Evolutionary conservation across 345 rosid genomes (phyloP).

Genomic region (Brassica juncea): DNA sequence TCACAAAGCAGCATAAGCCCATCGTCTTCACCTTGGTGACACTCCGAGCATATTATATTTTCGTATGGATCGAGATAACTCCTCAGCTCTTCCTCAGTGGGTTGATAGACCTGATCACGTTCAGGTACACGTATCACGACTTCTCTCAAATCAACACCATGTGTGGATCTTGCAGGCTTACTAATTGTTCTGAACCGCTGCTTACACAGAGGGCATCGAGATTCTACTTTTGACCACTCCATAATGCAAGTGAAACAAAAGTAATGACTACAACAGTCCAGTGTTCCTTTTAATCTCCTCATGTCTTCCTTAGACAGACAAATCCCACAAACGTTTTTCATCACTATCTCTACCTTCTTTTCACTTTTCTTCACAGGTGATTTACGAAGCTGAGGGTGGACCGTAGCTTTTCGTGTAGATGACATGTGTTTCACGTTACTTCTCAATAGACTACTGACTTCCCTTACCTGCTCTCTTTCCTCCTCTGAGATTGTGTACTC

Average conservation of each 20-base stretch:
- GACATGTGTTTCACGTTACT: constrained; percentile 54
- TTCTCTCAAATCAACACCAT: constrained; percentile 79
- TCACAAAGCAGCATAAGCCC: constrained; percentile 97
- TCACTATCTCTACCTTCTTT: constrained; percentile 73
- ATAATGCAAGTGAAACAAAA: constrained; percentile 95
- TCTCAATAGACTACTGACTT: constrained; percentile 59
- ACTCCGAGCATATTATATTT: constrained; percentile 85
- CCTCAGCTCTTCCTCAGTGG: constrained; percentile 97
- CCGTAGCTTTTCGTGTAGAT: constrained; percentile 45
- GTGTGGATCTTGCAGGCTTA: constrained; percentile 71
- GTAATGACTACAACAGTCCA: constrained; percentile 88
- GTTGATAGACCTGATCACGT: constrained; percentile 99
- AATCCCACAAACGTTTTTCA: constrained; percentile 82
- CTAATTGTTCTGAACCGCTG: constrained; percentile 83
- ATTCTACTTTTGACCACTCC: constrained; percentile 98
- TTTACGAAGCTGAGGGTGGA: constrained; percentile 46
- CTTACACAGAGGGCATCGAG: constrained; percentile 97
- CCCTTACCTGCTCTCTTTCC: constrained; percentile 88
- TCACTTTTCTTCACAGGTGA: constrained; percentile 60
- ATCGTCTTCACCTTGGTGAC: constrained; percentile 96
- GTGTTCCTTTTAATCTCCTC: constrained; percentile 76
- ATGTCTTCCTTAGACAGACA: constrained; percentile 93
- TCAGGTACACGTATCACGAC: constrained; percentile 72
- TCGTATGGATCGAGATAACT: constrained; percentile 93
- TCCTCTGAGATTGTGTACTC: constrained; percentile 93